These are phyloP conservation scores for Aspergillus pseudoterreus DNA, from an alignment of 2,329 filamentous ascomycete species.

Conservation along the genomic window DNA sequence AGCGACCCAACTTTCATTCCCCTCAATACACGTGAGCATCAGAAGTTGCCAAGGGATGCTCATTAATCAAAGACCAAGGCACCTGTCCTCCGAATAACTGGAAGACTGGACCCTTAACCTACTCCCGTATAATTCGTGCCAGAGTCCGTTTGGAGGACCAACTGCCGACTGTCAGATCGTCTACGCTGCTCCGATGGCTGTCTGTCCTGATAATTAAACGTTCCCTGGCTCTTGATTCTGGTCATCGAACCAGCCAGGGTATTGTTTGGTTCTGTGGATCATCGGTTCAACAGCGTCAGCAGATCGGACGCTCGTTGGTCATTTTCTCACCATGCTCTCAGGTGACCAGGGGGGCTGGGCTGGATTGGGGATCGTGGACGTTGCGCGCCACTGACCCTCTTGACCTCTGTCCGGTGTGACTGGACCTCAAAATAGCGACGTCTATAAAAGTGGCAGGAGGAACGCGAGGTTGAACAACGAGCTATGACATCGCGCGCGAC, in stretches of 20 bases:
- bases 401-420: too few species aligned
- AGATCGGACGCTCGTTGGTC: conserved; percentile 2
- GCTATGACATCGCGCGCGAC: neutral
- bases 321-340: conserved; percentile 1
- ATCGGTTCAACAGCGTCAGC: conserved; percentile 3
- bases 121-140: too few species aligned
- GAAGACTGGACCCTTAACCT: neutral
- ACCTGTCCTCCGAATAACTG: neutral
- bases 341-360: conserved; percentile 1
- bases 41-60: neutral
- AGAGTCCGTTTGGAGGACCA: too few species aligned
- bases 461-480: neutral
- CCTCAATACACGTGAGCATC: neutral
- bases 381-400: neutral
- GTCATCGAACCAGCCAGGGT: conserved; percentile 4
- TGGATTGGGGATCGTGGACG: neutral
- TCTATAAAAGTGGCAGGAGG: too few species aligned
- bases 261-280: conserved; percentile 1
- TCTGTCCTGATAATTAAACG: conserved; percentile 1
- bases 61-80: neutral
- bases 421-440: too few species aligned
- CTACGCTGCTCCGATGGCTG: too few species aligned
- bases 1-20: neutral
- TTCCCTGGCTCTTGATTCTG: conserved; percentile 4
- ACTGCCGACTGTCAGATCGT: too few species aligned